Evolutionary conservation across 352 stramenopile species (phyloP), one percentile per base, ranked within the genome.

Genomic region (Phytophthora macrochlamydospora): DNA sequence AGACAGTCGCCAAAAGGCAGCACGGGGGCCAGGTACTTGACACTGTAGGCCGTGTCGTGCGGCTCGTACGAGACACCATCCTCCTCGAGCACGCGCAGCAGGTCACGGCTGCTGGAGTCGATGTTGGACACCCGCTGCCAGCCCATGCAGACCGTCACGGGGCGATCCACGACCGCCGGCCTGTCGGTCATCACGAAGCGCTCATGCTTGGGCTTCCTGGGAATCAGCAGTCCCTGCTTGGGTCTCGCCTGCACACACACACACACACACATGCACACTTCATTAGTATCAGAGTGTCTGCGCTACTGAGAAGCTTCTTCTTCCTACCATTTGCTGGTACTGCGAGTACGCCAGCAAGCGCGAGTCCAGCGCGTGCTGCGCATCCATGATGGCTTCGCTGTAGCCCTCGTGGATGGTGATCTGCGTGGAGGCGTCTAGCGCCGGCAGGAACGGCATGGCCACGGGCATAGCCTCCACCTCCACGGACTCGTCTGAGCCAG

Each of bases 1-100:
- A 96, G 83, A 56, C 88, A 96, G 73, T 96, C 88, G 9, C 88
- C 88, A 44, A 92, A 93, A 4, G 88, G 88, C 14, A 86, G 67
- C 14, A 96, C 88, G 0, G 86, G 88, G 4, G 86, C 86, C 31
- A 96, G 65, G 58, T 96, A 96, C 72, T 96, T 94, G 71, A 96
- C 88, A 48, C 85, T 93, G 78, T 96, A 96, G 14, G 88, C 82
- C 18, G 82, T 91, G 67, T 96, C 87, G 76, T 96, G 88, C 18
- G 88, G 85, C 67, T 83, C 78, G 56, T 96, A 96, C 55, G 83
- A 84, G 13, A 92, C 88, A n/a, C 88, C 88, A 37, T 94, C 84
- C 72, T 94, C 88, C 44, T 96, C 88, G 35, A 96, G 71, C 44
- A 91, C 63, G 31, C 85, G 86, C 53, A 96, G 60, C 28, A 92